These are phyloP conservation scores for Chaetomiaceae sp. DNA, from an alignment of 2,329 filamentous ascomycete species.

Conservation along the genomic window DNA sequence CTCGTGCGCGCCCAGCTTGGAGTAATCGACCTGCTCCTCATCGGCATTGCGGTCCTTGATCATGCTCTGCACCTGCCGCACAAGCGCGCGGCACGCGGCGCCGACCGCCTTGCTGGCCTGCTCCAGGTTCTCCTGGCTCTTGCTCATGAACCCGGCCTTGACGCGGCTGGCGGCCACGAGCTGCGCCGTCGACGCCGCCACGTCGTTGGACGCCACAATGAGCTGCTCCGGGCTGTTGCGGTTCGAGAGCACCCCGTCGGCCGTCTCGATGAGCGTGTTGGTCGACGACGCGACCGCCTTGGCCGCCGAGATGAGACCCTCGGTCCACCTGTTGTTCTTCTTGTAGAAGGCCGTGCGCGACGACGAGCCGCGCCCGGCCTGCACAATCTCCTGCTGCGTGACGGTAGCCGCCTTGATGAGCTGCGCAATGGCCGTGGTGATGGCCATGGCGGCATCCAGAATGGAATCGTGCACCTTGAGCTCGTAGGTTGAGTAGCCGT, in stretches of 20 bases:
- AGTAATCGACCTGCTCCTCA: constrained; percentile 82
- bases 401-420: constrained; percentile 92
- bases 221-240: constrained; percentile 94
- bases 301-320: constrained; percentile 92
- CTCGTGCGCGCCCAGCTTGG: constrained; percentile 83
- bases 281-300: constrained; percentile 94
- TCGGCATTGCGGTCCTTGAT: constrained; percentile 82
- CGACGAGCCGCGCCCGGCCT: constrained; percentile 81
- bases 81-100: constrained; percentile 77
- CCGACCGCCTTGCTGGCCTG: constrained; percentile 90
- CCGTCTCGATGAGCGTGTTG: constrained; percentile 95
- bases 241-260: constrained; percentile 87
- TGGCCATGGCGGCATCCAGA: constrained; percentile 83
- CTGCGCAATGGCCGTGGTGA: constrained; percentile 89
- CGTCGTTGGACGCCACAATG: constrained; percentile 95
- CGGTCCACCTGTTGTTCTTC: constrained; percentile 99
- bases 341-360: constrained; percentile 96
- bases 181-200: constrained; percentile 92
- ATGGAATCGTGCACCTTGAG: constrained; percentile 95
- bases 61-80: constrained; percentile 90
- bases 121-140: constrained; percentile 89
- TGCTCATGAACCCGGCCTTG: constrained; percentile 97
- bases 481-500: constrained; percentile 93
- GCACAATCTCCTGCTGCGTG: constrained; percentile 94
- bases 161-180: constrained; percentile 92